These are phyloP conservation scores for Exophiala phaeomuriformis DNA, from an alignment of 2,329 filamentous ascomycete species.

Conservation along the genomic window DNA sequence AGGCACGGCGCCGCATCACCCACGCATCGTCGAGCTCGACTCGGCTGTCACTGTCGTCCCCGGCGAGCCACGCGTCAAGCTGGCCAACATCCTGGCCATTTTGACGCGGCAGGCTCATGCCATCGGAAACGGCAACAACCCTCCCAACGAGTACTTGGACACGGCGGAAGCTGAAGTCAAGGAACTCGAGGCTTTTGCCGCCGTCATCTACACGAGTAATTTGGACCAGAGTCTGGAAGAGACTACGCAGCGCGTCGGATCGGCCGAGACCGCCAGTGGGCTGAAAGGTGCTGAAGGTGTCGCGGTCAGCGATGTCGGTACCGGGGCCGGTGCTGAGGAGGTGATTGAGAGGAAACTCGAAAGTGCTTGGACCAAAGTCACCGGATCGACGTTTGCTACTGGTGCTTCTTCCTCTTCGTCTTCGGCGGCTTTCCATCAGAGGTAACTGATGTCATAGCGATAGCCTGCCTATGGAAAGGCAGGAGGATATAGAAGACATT, in stretches of 20 bases:
- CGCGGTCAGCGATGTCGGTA: slow-evolving; percentile 19
- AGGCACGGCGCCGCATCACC: slow-evolving; percentile 33
- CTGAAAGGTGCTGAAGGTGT: slow-evolving; percentile 20
- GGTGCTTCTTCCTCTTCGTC: background rate
- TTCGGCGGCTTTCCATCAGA: too few species aligned
- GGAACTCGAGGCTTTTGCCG: slow-evolving; percentile 44
- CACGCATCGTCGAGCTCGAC: slow-evolving; percentile 31
- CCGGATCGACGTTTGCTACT: slow-evolving; percentile 9
- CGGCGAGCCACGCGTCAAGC: slow-evolving; percentile 54
- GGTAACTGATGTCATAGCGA: too few species aligned
- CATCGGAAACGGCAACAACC: slow-evolving; percentile 63
- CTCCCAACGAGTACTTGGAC: slow-evolving; percentile 41
- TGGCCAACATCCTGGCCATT: slow-evolving; percentile 84
- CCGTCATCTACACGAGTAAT: slow-evolving; percentile 45
- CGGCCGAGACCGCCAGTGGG: slow-evolving; percentile 1
- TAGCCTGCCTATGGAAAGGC: too few species aligned
- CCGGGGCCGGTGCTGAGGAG: slow-evolving; percentile 16
- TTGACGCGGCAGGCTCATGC: slow-evolving; percentile 83
- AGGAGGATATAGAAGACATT: too few species aligned
- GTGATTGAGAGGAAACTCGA: slow-evolving; percentile 26
- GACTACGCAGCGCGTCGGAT: background rate
- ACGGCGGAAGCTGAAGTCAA: slow-evolving; percentile 41
- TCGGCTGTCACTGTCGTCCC: slow-evolving; percentile 38
- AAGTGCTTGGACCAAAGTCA: slow-evolving; percentile 26
- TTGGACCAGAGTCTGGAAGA: slow-evolving; percentile 31